Evolutionary conservation across 2,329 filamentous ascomycete species (phyloP).

Genomic region (Nemania sp.): DNA sequence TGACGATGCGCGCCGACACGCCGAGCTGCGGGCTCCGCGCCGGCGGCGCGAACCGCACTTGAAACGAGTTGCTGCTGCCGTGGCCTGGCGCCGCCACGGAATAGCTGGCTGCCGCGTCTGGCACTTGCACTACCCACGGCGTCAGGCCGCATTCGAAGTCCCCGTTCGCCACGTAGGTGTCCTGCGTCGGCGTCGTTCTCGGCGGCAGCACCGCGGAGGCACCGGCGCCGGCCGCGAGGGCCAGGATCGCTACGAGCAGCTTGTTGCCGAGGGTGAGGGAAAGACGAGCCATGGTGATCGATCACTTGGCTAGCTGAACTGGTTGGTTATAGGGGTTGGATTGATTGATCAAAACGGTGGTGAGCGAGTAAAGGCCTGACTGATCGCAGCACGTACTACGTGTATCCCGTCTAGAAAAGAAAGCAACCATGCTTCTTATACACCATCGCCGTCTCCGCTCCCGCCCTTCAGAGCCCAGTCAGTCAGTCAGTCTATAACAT

Average conservation of each 20-base stretch:
- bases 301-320: too few species aligned
- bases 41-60: constrained; percentile 15
- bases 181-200: background rate
- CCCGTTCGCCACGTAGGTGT: constrained; percentile 14
- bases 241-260: background rate
- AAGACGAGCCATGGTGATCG: background rate
- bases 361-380: too few species aligned
- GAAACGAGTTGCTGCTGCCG: constrained; percentile 22
- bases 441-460: too few species aligned
- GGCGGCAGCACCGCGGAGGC: background rate
- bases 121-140: constrained; percentile 29
- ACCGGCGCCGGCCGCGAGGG: background rate
- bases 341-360: too few species aligned
- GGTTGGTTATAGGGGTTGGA: too few species aligned
- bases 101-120: constrained; percentile 19
- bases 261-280: background rate
- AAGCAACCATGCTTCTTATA: too few species aligned
- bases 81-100: constrained; percentile 8
- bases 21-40: constrained; percentile 18
- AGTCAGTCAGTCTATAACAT: too few species aligned
- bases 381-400: too few species aligned
- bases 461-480: too few species aligned
- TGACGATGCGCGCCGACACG: constrained; percentile 24
- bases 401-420: too few species aligned
- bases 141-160: constrained; percentile 31